Conservation (phyloP, 345 rosid species). For the Bruguiera sexangula region DNA sequence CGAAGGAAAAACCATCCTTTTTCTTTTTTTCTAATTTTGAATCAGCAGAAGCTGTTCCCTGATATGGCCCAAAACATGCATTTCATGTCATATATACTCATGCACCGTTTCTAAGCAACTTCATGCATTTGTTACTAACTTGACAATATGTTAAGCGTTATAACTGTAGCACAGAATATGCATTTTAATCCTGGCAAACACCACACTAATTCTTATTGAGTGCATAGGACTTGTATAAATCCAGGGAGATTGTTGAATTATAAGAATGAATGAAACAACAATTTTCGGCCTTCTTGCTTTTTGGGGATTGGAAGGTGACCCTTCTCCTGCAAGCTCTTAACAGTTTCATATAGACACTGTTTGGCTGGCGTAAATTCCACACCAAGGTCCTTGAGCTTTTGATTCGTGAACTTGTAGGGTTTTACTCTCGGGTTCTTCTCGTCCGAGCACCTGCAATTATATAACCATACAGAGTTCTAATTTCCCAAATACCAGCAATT, state of each 20-base stretch:
- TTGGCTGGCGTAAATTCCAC: slow-evolving; percentile 77
- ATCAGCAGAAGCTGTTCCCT: no score
- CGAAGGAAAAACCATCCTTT: no score
- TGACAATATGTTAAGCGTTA: neutral
- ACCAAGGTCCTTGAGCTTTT: slow-evolving; percentile 76
- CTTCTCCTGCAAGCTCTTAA: slow-evolving; percentile 81
- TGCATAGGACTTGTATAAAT: neutral
- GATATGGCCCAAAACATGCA: no score
- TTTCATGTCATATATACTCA: no score
- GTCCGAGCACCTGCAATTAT: slow-evolving; percentile 68
- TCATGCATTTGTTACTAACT: no score
- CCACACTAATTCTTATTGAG: neutral
- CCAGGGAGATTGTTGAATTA: neutral
- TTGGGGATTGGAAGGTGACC: slow-evolving; percentile 71
- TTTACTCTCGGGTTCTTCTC: slow-evolving; percentile 78
- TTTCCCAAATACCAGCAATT: neutral
- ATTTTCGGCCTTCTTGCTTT: slow-evolving; percentile 17
- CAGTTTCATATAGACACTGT: slow-evolving; percentile 82
- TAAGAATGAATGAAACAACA: neutral
- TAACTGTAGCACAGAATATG: neutral
- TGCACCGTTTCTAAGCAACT: no score
- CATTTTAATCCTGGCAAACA: no score
- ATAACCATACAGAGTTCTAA: neutral
- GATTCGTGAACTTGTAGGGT: slow-evolving; percentile 73
- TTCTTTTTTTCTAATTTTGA: no score